Base-by-base conservation (phyloP, 768 basidiomycete species). In the Fibroporia radiculosa region DNA sequence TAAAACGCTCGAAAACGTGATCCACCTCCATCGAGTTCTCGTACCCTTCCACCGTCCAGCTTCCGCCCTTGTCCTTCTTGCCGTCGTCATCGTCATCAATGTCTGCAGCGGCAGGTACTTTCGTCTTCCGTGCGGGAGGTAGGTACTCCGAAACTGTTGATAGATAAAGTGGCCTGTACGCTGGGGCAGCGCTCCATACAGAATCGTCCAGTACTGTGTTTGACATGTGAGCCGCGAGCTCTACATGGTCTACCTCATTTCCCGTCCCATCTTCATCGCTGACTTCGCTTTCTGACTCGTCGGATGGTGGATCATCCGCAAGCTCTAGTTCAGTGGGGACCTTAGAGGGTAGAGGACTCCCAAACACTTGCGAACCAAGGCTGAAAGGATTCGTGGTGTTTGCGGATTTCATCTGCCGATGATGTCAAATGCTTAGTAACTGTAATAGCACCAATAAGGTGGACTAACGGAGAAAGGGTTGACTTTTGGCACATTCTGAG, bases 1-100 rank as follows among this genome's bases (percentile, higher is more conserved):
- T 78, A 58, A 96, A 98, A 14, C 78, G 72, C 54, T 93, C 84
- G 60, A 98, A 97, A 3, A 90, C 77, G 44, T 80, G 79, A 62
- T 97, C 93, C 33, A 88, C 70, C 35, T 84, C 70, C 38, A 85
- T 57, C 12, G 84, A 84, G 56, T 85, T 82, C 64, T 93, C 92
- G 58, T 89, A 95, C 16, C 73, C 68, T 60, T 95, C 92, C 4
- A 75, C 65, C 10, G 69, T 62, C 89, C 82, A 86, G 13, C 65
- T 66, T 18, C 70, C 63, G 51, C 75, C 72, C 45, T 74, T 69
- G 44, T 69, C 65, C 22, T 65, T 64, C 54, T 59, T 52, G 13
- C 51, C 65, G 33, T 69, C 65, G 19, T 66, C 67, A 22, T 71
- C 69, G 19, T 69, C 64, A 28, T 79, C 65, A 8, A 71, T 64